Evolutionary conservation across 2,329 filamentous ascomycete species (phyloP).

Genomic region (Xylaria sp.): DNA sequence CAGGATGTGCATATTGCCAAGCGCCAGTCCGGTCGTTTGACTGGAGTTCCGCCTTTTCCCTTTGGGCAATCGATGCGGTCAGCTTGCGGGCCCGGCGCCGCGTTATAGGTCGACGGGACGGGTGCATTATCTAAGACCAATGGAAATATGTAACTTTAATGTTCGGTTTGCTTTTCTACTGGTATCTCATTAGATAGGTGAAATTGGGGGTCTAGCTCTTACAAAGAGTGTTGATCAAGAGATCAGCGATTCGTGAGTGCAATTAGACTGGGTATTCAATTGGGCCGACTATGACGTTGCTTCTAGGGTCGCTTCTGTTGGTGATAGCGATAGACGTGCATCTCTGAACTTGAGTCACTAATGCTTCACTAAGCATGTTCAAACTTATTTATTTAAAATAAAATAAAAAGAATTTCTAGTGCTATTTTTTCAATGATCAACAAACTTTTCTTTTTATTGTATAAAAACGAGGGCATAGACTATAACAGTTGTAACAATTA

Average conservation of each 20-base stretch:
- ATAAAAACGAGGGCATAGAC: no score
- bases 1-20: constrained; percentile 29
- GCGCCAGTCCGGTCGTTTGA: constrained; percentile 10
- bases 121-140: constrained; percentile 37
- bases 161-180: constrained; percentile 20
- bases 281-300: constrained; percentile 1
- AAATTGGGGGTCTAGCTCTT: constrained; percentile 6
- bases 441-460: no score
- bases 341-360: neutral
- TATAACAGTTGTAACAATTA: no score
- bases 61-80: constrained; percentile 33
- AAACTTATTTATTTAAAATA: no score
- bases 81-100: constrained; percentile 33
- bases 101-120: constrained; percentile 33
- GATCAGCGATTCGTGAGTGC: constrained; percentile 2
- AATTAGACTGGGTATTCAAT: neutral
- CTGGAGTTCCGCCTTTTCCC: constrained; percentile 28
- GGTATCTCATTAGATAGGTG: constrained; percentile 11
- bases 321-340: no score
- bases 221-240: constrained; percentile 5
- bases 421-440: no score
- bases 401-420: no score
- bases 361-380: neutral
- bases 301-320: neutral
- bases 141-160: constrained; percentile 35